Conservation (phyloP, 1,284 basidiomycete species). For the Fomitopsis palustris region DNA sequence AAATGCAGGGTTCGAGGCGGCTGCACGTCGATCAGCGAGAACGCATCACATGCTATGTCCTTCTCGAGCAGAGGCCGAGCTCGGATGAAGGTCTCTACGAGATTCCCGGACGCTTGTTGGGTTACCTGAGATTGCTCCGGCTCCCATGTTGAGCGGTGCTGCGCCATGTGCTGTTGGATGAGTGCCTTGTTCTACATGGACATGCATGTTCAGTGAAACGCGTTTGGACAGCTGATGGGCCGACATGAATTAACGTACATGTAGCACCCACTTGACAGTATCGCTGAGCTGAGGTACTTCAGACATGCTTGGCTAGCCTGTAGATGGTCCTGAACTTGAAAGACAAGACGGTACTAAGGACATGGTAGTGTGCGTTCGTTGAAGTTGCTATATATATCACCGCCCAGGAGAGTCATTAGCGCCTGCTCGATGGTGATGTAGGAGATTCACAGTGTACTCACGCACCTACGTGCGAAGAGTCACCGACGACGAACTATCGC, state of each 20-base stretch:
- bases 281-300: neutral
- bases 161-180: neutral
- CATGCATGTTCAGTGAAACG: too few relatives aligned
- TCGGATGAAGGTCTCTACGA: conserved; percentile 1
- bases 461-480: too few relatives aligned
- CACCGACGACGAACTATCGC: too few relatives aligned
- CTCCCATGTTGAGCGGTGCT: conserved; percentile 2
- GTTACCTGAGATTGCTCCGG: neutral
- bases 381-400: too few relatives aligned
- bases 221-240: too few relatives aligned
- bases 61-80: conserved; percentile 3
- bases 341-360: too few relatives aligned
- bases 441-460: too few relatives aligned
- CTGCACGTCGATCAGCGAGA: conserved; percentile 4
- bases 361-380: too few relatives aligned
- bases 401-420: too few relatives aligned
- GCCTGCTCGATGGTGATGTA: too few relatives aligned
- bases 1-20: conserved; percentile 1
- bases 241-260: neutral
- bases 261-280: neutral
- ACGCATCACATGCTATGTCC: neutral
- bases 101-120: neutral
- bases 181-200: neutral
- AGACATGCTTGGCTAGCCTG: too few relatives aligned
- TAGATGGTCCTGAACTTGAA: too few relatives aligned